Conservation (phyloP, 1,284 basidiomycete genomes). For the Somion occarium region DNA sequence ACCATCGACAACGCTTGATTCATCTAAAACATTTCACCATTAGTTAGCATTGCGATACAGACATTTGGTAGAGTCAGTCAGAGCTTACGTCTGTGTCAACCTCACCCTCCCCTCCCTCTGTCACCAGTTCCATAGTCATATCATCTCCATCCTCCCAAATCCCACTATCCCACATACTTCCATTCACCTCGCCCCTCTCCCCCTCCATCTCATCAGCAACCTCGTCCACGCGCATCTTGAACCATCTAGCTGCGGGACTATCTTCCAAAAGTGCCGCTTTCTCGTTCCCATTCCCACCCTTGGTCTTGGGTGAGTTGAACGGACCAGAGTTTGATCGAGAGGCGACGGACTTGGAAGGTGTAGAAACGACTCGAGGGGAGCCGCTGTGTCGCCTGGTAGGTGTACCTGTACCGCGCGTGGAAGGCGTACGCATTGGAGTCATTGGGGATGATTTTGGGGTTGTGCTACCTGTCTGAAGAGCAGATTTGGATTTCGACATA, state of each 20-base stretch:
- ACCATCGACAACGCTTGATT: slow-evolving; percentile 49
- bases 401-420: slow-evolving; percentile 7
- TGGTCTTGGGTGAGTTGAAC: not conserved
- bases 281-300: slow-evolving; percentile 2
- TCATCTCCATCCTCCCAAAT: slow-evolving; percentile 32
- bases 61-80: too few species aligned
- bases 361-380: not conserved
- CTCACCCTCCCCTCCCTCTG: slow-evolving; percentile 59
- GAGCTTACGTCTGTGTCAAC: slow-evolving; percentile 63
- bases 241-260: slow-evolving; percentile 13
- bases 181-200: slow-evolving; percentile 14
- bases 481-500: not conserved
- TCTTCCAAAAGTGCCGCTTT: slow-evolving; percentile 13
- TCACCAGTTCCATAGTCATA: slow-evolving; percentile 61
- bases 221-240: slow-evolving; percentile 16
- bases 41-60: slow-evolving; percentile 3
- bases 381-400: not conserved
- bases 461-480: not conserved
- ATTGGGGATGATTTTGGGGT: not conserved
- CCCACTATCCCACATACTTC: slow-evolving; percentile 5
- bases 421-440: slow-evolving; percentile 9
- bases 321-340: not conserved
- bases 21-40: slow-evolving; percentile 38
- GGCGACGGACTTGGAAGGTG: not conserved
- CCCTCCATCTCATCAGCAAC: slow-evolving; percentile 8